Percentiles rank a stretch among this genome's conserved stretches.
These are phyloP conservation scores for Thelonectria discophora DNA, from an alignment of 2,329 filamentous ascomycete genomes.

Conservation along the genomic window DNA sequence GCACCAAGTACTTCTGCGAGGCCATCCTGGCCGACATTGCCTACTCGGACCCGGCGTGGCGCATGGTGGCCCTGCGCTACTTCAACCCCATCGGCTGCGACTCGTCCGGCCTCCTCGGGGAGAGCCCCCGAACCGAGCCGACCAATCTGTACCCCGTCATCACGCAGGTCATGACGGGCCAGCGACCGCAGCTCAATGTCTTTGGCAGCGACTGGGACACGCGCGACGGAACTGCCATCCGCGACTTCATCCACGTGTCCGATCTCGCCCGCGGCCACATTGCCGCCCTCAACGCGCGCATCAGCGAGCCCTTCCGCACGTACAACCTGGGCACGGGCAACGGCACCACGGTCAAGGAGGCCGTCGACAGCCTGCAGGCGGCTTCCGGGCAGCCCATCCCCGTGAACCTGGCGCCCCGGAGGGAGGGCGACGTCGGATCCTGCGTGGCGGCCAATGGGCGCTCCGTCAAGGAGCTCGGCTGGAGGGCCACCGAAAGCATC, in stretches of 20 bases:
- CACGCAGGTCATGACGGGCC: slow-evolving; percentile 66
- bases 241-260: slow-evolving; percentile 74
- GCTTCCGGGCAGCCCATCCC: slow-evolving; percentile 50
- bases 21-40: slow-evolving; percentile 71
- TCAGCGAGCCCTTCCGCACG: slow-evolving; percentile 47
- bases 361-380: slow-evolving; percentile 51
- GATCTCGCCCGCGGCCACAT: slow-evolving; percentile 72
- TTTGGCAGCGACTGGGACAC: slow-evolving; percentile 74
- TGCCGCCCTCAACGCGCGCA: slow-evolving; percentile 59
- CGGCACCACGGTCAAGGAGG: slow-evolving; percentile 56
- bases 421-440: slow-evolving; percentile 53
- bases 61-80: slow-evolving; percentile 70
- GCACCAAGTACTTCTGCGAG: slow-evolving; percentile 74
- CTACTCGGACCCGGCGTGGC: slow-evolving; percentile 67
- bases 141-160: slow-evolving; percentile 73
- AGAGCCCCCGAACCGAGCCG: slow-evolving; percentile 68
- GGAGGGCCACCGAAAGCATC: slow-evolving; percentile 39
- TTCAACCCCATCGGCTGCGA: slow-evolving; percentile 76
- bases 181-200: slow-evolving; percentile 62
- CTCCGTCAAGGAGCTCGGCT: slow-evolving; percentile 53
- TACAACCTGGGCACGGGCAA: slow-evolving; percentile 59
- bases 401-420: slow-evolving; percentile 48
- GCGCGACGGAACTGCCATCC: slow-evolving; percentile 70
- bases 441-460: slow-evolving; percentile 54
- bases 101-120: slow-evolving; percentile 68